These are phyloP conservation scores for Cercospora citrullina DNA, from an alignment of 2,329 filamentous ascomycete species.

Conservation along the genomic window DNA sequence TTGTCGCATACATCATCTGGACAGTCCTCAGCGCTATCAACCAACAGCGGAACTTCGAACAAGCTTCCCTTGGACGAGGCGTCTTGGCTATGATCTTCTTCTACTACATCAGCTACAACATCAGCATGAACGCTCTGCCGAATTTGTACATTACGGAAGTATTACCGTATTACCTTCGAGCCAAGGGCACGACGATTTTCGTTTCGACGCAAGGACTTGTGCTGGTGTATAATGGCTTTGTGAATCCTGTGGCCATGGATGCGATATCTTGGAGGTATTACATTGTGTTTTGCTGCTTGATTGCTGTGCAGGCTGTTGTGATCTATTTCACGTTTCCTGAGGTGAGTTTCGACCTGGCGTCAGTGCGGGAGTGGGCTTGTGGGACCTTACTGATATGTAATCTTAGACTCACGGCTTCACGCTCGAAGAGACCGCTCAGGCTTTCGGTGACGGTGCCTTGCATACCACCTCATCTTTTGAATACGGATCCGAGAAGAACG, in stretches of 20 bases:
- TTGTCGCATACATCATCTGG: slow-evolving; percentile 6
- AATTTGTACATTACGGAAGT: background rate
- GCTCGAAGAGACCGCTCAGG: background rate
- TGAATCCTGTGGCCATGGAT: background rate
- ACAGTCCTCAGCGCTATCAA: background rate
- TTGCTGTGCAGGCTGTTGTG: background rate
- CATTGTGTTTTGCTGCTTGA: background rate
- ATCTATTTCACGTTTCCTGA: background rate
- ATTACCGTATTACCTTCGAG: background rate
- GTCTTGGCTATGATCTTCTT: slow-evolving; percentile 8
- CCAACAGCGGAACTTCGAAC: background rate
- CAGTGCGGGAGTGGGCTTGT: too few relatives aligned
- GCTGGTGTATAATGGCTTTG: background rate
- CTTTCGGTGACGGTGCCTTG: background rate
- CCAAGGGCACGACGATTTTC: background rate
- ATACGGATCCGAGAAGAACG: background rate
- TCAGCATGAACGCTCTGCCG: background rate
- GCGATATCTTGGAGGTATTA: background rate
- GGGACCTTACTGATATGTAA: background rate
- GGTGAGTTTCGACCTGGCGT: background rate
- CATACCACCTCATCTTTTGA: background rate
- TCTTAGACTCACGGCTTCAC: background rate
- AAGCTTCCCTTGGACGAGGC: background rate
- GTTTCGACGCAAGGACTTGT: background rate
- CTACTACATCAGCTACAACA: background rate